Conservation (phyloP, 75 land plant genomes). For the Pinus albicaulis region DNA sequence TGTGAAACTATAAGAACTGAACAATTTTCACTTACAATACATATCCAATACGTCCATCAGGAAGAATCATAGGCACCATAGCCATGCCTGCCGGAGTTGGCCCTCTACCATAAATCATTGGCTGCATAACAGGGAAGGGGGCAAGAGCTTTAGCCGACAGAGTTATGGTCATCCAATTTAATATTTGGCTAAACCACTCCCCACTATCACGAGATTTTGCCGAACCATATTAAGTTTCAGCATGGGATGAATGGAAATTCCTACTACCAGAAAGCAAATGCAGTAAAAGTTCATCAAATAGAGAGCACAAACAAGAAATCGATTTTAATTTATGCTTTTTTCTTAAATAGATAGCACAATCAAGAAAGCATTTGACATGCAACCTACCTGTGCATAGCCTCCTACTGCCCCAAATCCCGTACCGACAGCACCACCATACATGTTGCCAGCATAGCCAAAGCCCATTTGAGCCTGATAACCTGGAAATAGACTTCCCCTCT, state of each 20-base stretch:
- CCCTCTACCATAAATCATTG: conserved; percentile 81
- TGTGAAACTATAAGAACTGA: neutral
- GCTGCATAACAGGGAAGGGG: conserved; percentile 41
- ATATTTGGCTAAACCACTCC: too few relatives aligned
- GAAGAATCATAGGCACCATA: conserved; percentile 93
- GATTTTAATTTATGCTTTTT: too few relatives aligned
- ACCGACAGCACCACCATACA: conserved; percentile 60
- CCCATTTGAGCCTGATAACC: conserved; percentile 51
- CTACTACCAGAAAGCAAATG: too few relatives aligned
- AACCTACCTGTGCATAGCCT: conserved; percentile 60
- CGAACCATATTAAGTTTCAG: too few relatives aligned
- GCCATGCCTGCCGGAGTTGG: conserved; percentile 83
- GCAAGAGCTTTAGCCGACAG: neutral
- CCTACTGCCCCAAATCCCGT: conserved; percentile 40
- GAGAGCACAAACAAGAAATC: too few relatives aligned
- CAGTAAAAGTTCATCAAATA: too few relatives aligned
- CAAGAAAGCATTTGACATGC: neutral
- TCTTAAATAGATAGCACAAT: neutral
- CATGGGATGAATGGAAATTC: too few relatives aligned
- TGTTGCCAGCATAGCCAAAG: conserved; percentile 56
- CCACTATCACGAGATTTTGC: too few relatives aligned
- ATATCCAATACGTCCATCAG: conserved; percentile 95
- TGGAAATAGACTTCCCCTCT: conserved; percentile 59
- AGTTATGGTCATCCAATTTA: neutral
- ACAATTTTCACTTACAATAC: conserved; percentile 72